phyloP scores from a whole-genome alignment of 768 basidiomycete genomes.

The Lactifluus echinatus region DNA sequence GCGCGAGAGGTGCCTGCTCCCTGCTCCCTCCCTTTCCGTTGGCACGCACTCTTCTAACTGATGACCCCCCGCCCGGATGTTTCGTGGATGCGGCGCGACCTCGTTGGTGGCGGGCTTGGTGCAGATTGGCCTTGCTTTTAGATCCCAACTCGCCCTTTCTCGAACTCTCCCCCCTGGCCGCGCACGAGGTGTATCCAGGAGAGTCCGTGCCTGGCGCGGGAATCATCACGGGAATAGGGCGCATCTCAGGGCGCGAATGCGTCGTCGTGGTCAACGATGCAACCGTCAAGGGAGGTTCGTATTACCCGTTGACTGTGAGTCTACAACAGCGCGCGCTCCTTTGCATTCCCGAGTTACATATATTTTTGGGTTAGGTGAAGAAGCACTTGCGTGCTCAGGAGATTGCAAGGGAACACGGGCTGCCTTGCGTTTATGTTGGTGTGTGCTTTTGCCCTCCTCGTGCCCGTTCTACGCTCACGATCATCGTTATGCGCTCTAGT shows the following conservation, averaged over 20 bases:
- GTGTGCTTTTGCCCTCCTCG: conserved; percentile 24
- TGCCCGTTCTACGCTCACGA: conserved; percentile 6
- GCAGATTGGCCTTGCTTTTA: conserved; percentile 43
- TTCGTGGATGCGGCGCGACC: background rate
- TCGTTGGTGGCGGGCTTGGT: too few relatives aligned
- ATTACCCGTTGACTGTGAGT: conserved; percentile 75
- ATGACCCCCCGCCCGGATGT: background rate
- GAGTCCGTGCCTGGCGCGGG: conserved; percentile 81
- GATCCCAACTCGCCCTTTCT: conserved; percentile 87
- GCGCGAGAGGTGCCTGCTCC: conserved; percentile 70
- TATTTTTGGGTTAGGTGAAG: conserved; percentile 54
- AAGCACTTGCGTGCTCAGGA: conserved; percentile 94
- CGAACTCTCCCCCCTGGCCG: conserved; percentile 80
- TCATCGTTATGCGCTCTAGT: conserved; percentile 36
- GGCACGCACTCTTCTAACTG: background rate
- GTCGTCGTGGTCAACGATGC: conserved; percentile 92
- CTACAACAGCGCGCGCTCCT: background rate
- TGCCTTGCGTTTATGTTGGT: conserved; percentile 93
- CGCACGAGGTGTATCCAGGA: conserved; percentile 74
- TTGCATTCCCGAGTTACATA: background rate
- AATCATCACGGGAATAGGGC: conserved; percentile 69
- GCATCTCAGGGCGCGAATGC: conserved; percentile 75
- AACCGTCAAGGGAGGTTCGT: conserved; percentile 88
- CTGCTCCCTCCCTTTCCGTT: background rate
- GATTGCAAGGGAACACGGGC: conserved; percentile 80